These are phyloP conservation scores for Aspergillus nidulans DNA, from an alignment of 495 filamentous ascomycete genomes.

Conservation along the genomic window DNA sequence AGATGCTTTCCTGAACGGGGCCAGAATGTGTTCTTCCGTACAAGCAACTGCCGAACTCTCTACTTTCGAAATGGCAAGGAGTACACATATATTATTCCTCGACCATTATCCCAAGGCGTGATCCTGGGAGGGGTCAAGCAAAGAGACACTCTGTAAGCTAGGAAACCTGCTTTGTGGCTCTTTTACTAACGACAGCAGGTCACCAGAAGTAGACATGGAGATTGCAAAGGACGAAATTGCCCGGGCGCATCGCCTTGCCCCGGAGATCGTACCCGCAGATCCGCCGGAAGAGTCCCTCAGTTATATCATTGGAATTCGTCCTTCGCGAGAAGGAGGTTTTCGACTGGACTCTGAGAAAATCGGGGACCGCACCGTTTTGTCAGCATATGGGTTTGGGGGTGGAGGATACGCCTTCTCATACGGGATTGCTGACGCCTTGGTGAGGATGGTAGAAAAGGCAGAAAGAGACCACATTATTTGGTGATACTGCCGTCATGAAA, in stretches of 20 bases:
- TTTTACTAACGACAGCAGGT: constrained; percentile 15
- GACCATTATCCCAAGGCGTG: constrained; percentile 38
- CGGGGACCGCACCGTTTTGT: constrained; percentile 27
- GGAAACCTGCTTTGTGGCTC: background rate
- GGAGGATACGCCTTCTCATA: constrained; percentile 45
- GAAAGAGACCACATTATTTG: constrained; percentile 34
- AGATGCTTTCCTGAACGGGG: constrained; percentile 40
- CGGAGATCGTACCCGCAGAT: constrained; percentile 34
- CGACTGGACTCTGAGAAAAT: constrained; percentile 33
- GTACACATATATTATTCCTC: constrained; percentile 50
- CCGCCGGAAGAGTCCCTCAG: constrained; percentile 28
- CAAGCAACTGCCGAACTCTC: constrained; percentile 28
- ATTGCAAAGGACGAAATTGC: constrained; percentile 40
- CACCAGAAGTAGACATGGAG: constrained; percentile 34
- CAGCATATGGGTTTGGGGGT: constrained; percentile 42
- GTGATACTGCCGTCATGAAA: background rate
- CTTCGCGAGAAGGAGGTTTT: constrained; percentile 35
- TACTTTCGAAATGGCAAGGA: constrained; percentile 43
- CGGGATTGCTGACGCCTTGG: constrained; percentile 35
- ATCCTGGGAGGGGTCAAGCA: constrained; percentile 47
- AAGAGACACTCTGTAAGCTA: constrained; percentile 31
- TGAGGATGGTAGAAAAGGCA: constrained; percentile 35
- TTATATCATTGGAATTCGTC: constrained; percentile 41
- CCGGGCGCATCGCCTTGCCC: constrained; percentile 38
- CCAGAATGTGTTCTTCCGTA: constrained; percentile 40